Conservation (phyloP, 1,139 yeast genomes). For the Pichia sp. region DNA sequence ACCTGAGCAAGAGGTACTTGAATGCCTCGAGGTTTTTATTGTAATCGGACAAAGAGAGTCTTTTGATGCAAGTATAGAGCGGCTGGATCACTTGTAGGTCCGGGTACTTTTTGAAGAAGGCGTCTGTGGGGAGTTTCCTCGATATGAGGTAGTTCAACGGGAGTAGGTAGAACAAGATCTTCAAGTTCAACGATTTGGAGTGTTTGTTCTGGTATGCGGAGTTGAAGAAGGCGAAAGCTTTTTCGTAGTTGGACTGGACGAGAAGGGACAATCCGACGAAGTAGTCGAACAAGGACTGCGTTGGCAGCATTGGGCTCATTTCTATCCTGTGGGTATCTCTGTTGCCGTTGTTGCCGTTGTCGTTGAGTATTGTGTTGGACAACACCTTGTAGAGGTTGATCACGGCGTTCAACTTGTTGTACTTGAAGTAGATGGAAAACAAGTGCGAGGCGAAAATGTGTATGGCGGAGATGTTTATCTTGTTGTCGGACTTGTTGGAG, state of each 20-base stretch:
- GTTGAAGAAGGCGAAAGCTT: conserved; percentile 6
- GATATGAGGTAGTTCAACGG: conserved; percentile 50
- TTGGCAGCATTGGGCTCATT: conserved; percentile 50
- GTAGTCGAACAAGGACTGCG: conserved; percentile 52
- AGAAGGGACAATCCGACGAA: conserved; percentile 40
- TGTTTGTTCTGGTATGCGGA: conserved; percentile 33
- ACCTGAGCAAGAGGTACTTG: conserved; percentile 50
- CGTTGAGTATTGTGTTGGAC: conserved; percentile 7
- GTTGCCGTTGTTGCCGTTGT: neutral
- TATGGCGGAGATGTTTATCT: conserved; percentile 61
- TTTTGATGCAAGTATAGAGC: conserved; percentile 40
- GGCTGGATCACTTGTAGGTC: conserved; percentile 32
- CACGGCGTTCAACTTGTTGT: conserved; percentile 71
- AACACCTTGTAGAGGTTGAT: conserved; percentile 75
- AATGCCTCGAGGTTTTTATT: conserved; percentile 42
- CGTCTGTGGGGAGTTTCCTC: conserved; percentile 39
- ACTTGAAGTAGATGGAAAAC: conserved; percentile 64
- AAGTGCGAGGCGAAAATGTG: conserved; percentile 63
- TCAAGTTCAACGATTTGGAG: conserved; percentile 18
- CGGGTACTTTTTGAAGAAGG: conserved; percentile 29
- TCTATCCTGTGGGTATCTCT: conserved; percentile 23
- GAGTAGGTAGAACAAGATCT: conserved; percentile 46
- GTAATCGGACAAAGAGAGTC: conserved; percentile 54
- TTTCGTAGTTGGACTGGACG: conserved; percentile 6
- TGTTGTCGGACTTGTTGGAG: conserved; percentile 67